A percentile compares a stretch with the other conserved stretches of the same genome.
Evolutionary conservation across 768 basidiomycete species (phyloP).

Genomic region (Lentinula sp.): DNA sequence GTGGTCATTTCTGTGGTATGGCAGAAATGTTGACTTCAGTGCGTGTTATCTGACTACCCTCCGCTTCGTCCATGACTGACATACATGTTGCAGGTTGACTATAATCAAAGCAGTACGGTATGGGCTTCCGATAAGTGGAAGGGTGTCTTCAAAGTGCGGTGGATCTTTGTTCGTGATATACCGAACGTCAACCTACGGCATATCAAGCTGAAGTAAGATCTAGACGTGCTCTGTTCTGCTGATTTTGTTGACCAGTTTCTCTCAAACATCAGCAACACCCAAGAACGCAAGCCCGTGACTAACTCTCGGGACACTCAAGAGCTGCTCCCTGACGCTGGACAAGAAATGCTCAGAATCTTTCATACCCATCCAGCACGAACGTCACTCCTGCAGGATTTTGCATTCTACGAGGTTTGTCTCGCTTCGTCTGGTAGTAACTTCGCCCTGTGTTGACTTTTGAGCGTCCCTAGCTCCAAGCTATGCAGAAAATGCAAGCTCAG

Average conservation of each 20-base stretch:
- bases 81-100: conserved; percentile 61
- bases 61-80: not conserved
- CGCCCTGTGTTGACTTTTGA: not conserved
- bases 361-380: conserved; percentile 90
- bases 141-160: conserved; percentile 96
- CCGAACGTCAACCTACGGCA: conserved; percentile 86
- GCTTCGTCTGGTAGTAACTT: not conserved
- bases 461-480: conserved; percentile 62
- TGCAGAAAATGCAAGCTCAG: conserved; percentile 62
- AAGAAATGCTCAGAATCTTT: conserved; percentile 96
- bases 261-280: conserved; percentile 70
- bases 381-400: conserved; percentile 88
- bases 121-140: conserved; percentile 99
- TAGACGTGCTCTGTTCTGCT: not conserved
- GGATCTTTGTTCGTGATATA: conserved; percentile 96
- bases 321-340: conserved; percentile 89
- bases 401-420: conserved; percentile 73
- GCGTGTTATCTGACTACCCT: conserved; percentile 16
- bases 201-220: conserved; percentile 74
- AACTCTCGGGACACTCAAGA: conserved; percentile 98
- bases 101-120: conserved; percentile 89
- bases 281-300: conserved; percentile 97
- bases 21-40: conserved; percentile 97
- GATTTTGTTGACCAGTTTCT: conserved; percentile 10
- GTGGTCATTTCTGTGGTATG: conserved; percentile 98